Percentiles rank a stretch among this genome's conserved stretches.
Evolutionary conservation across 441 rosid species (phyloP).

Genomic region (Cnidoscolus chayamansa): DNA sequence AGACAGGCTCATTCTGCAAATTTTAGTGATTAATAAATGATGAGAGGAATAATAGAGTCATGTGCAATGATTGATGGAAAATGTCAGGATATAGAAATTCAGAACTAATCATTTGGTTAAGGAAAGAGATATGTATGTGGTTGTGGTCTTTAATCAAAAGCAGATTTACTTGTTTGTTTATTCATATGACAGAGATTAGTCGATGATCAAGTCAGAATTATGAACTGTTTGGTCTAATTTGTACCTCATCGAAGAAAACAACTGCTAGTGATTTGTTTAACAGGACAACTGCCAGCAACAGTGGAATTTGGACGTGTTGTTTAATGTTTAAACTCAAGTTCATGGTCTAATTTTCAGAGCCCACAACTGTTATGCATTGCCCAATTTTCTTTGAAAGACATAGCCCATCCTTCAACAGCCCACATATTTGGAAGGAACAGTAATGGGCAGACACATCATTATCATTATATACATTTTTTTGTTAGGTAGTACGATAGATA

Average conservation of each 20-base stretch:
- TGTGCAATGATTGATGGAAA: slow-evolving; percentile 45
- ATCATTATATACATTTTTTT: too few species aligned
- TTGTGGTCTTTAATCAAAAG: slow-evolving; percentile 8
- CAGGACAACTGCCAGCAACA: not conserved
- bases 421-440: not conserved
- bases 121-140: slow-evolving; percentile 13
- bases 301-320: not conserved
- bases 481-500: too few species aligned
- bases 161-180: slow-evolving; percentile 11
- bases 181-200: slow-evolving; percentile 16
- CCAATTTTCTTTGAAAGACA: not conserved
- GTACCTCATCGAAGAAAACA: slow-evolving; percentile 13
- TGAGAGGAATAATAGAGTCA: slow-evolving; percentile 23
- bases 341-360: not conserved
- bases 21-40: slow-evolving; percentile 11
- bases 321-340: not conserved
- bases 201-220: slow-evolving; percentile 14
- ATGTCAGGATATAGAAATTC: slow-evolving; percentile 24
- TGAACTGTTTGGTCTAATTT: slow-evolving; percentile 23
- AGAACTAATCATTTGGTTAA: slow-evolving; percentile 32
- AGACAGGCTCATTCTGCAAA: slow-evolving; percentile 2
- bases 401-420: not conserved
- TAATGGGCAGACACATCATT: too few species aligned
- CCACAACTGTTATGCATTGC: not conserved
- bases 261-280: not conserved